Percentiles rank a stretch among this genome's conserved stretches.
Conservation (phyloP, 2,329 filamentous ascomycete species). For the Paecilomyces dactylethromorphus region DNA sequence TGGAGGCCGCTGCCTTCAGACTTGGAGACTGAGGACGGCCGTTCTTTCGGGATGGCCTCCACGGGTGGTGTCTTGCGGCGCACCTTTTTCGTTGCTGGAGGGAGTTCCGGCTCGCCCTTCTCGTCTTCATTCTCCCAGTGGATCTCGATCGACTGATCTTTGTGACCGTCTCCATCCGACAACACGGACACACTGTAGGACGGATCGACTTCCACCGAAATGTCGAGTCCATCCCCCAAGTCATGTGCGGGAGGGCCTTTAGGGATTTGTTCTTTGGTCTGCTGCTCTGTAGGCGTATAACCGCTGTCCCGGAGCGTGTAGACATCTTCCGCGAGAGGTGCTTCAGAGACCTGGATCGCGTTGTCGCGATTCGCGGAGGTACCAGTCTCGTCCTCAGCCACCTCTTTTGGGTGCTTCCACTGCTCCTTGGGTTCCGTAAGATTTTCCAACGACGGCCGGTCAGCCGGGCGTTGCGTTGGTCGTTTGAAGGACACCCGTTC, state of each 20-base stretch:
- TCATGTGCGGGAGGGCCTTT: too few species aligned
- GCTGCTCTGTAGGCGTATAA: constrained; percentile 27
- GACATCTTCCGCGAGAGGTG: constrained; percentile 28
- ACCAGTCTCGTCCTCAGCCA: constrained; percentile 34
- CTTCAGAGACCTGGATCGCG: constrained; percentile 40
- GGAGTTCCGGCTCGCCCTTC: neutral
- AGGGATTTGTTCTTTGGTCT: neutral
- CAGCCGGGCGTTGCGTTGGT: constrained; percentile 15
- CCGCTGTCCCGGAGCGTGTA: constrained; percentile 33
- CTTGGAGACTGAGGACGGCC: constrained; percentile 17
- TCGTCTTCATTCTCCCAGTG: constrained; percentile 3
- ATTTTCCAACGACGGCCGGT: neutral
- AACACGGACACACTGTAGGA: constrained; percentile 11
- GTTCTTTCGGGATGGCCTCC: neutral
- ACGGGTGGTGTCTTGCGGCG: neutral
- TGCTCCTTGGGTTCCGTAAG: neutral
- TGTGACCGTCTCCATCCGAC: constrained; percentile 3
- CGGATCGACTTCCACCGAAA: constrained; percentile 9
- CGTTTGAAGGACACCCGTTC: constrained; percentile 26
- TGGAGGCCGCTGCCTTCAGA: constrained; percentile 16
- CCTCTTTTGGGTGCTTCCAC: constrained; percentile 21
- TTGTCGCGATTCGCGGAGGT: constrained; percentile 36
- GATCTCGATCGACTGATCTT: constrained; percentile 3
- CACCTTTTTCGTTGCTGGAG: neutral
- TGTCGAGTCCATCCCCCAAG: constrained; percentile 4